Evolutionary conservation across 495 filamentous ascomycete genomes (phyloP).

Genomic region (Aspergillus incahuasiensis): DNA sequence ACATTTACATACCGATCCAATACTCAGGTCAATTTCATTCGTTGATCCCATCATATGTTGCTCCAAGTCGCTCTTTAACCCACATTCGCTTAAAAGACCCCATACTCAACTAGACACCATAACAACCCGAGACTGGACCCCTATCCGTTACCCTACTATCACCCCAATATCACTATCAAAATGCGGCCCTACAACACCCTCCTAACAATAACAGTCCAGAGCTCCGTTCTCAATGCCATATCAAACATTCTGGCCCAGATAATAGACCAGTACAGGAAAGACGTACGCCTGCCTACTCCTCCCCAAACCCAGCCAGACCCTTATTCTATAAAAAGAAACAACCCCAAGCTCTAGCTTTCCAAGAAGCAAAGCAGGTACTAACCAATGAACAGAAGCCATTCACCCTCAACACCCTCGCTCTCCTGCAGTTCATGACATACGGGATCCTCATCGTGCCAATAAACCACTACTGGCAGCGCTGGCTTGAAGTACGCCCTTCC

Average conservation of each 20-base stretch:
- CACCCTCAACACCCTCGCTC: slow-evolving; percentile 53
- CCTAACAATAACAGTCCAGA: slow-evolving; percentile 61
- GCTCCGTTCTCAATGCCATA: slow-evolving; percentile 62
- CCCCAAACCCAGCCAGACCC: not conserved
- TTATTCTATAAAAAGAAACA: not conserved
- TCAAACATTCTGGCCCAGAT: slow-evolving; percentile 81
- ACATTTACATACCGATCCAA: not conserved
- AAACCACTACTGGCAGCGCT: slow-evolving; percentile 81
- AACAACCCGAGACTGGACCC: not conserved
- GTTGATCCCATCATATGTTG: not conserved
- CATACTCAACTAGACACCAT: not conserved
- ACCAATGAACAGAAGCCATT: slow-evolving; percentile 28
- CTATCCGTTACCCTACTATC: slow-evolving; percentile 3
- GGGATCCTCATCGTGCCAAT: slow-evolving; percentile 71
- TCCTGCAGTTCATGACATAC: slow-evolving; percentile 78
- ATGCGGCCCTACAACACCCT: slow-evolving; percentile 37
- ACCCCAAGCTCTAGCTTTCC: too few relatives aligned
- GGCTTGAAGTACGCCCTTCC: slow-evolving; percentile 51
- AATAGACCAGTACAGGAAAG: slow-evolving; percentile 61
- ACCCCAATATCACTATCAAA: not conserved
- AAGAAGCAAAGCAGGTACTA: too few relatives aligned
- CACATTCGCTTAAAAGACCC: not conserved
- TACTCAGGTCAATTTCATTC: not conserved
- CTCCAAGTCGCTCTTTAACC: not conserved
- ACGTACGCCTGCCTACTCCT: slow-evolving; percentile 42